Conservation (phyloP, 2,329 filamentous ascomycete genomes). For the Neofusicoccum ribis region DNA sequence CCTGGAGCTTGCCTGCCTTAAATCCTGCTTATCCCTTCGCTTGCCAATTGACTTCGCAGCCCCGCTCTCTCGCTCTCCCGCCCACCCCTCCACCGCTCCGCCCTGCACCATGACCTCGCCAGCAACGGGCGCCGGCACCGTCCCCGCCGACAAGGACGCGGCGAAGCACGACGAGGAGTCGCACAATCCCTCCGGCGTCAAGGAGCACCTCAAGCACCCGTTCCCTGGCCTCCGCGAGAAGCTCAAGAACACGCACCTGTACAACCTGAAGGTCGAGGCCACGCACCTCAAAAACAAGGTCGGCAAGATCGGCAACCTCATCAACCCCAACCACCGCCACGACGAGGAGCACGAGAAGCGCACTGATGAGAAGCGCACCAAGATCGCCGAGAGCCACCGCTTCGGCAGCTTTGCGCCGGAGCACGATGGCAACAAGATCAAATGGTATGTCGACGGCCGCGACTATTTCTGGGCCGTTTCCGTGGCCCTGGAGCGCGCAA, state of each 20-base stretch:
- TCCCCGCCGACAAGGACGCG: neutral
- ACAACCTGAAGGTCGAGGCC: conserved; percentile 54
- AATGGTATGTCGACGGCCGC: conserved; percentile 96
- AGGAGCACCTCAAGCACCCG: conserved; percentile 33
- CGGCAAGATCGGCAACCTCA: conserved; percentile 65
- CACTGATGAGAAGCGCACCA: conserved; percentile 77
- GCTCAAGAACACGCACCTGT: conserved; percentile 48
- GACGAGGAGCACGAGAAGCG: conserved; percentile 87
- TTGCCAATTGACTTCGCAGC: neutral
- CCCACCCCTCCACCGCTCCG: neutral
- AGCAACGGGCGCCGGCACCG: neutral
- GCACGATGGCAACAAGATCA: conserved; percentile 79
- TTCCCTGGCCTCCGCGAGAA: conserved; percentile 45
- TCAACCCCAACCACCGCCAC: conserved; percentile 88
- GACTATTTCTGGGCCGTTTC: conserved; percentile 96
- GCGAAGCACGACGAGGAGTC: conserved; percentile 17
- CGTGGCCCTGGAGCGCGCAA: conserved; percentile 81
- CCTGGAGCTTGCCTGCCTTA: neutral
- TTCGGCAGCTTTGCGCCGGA: conserved; percentile 92
- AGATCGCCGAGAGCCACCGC: conserved; percentile 71
- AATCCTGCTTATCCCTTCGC: neutral
- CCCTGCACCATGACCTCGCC: conserved; percentile 9
- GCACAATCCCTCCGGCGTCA: conserved; percentile 17
- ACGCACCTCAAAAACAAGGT: conserved; percentile 62
- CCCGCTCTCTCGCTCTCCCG: neutral